Evolutionary conservation across 108 stramenopile species (phyloP).

Genomic region (Poteriospumella lacustris): DNA sequence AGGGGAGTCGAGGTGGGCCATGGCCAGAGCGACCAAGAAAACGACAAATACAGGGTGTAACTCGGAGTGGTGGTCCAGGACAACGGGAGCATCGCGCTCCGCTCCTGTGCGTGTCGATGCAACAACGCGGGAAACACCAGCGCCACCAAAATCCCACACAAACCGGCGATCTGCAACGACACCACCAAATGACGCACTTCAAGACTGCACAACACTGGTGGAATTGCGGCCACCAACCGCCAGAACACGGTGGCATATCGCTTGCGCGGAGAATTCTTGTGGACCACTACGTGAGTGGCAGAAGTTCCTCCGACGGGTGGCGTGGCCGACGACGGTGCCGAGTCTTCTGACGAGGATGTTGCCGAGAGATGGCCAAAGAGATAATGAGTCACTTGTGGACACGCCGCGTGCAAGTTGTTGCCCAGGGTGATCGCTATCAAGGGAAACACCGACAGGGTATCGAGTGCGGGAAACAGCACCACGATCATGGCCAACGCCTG

Average conservation of each 20-base stretch:
- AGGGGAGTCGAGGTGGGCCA: too few relatives aligned
- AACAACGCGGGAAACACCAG: conserved; percentile 52
- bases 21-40: too few relatives aligned
- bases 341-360: too few relatives aligned
- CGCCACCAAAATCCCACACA: conserved; percentile 55
- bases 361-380: background rate
- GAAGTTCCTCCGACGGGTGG: background rate
- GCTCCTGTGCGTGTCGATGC: conserved; percentile 23
- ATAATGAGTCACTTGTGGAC: background rate
- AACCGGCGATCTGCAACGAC: conserved; percentile 48
- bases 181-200: conserved; percentile 40
- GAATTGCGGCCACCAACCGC: conserved; percentile 51
- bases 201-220: conserved; percentile 45
- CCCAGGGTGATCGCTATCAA: conserved; percentile 59
- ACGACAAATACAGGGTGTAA: background rate
- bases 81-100: conserved; percentile 4
- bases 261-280: background rate
- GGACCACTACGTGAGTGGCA: background rate
- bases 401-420: conserved; percentile 37
- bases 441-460: conserved; percentile 55
- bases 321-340: background rate
- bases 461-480: conserved; percentile 54
- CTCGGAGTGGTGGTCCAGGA: background rate
- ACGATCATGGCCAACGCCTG: conserved; percentile 38
- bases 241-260: conserved; percentile 14